Conservation (phyloP, 768 basidiomycete genomes). For the Boletus bicolor region DNA sequence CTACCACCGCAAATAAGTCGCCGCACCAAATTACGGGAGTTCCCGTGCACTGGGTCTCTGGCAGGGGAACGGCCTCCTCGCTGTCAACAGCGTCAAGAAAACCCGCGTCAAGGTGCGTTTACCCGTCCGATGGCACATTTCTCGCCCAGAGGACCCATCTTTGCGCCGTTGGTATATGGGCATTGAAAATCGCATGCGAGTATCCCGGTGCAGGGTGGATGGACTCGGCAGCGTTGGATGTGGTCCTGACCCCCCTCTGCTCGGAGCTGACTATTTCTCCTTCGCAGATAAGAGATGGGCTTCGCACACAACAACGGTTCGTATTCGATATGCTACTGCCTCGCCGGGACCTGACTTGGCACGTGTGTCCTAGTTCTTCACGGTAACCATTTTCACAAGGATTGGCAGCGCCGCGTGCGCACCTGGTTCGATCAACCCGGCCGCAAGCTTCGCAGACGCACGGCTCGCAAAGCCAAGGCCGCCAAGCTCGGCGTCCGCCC, state of each 20-base stretch:
- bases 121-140: not conserved
- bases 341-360: slow-evolving; percentile 7
- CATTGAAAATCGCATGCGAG: not conserved
- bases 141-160: not conserved
- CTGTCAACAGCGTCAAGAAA: slow-evolving; percentile 30
- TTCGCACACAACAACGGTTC: slow-evolving; percentile 37
- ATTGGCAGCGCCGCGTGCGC: slow-evolving; percentile 95
- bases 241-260: not conserved
- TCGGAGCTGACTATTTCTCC: slow-evolving; percentile 13
- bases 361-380: slow-evolving; percentile 62
- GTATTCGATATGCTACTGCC: slow-evolving; percentile 28
- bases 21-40: slow-evolving; percentile 29
- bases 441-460: slow-evolving; percentile 92
- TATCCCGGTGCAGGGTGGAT: slow-evolving; percentile 23
- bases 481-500: slow-evolving; percentile 89
- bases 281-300: slow-evolving; percentile 34
- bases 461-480: slow-evolving; percentile 88
- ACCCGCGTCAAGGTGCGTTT: slow-evolving; percentile 33
- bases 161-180: not conserved
- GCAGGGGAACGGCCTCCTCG: slow-evolving; percentile 8
- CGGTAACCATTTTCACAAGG: slow-evolving; percentile 96
- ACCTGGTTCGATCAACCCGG: slow-evolving; percentile 99
- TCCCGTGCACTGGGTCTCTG: slow-evolving; percentile 18
- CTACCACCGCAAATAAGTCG: slow-evolving; percentile 17
- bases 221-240: slow-evolving; percentile 17